Conservation (phyloP, 1,284 basidiomycete genomes). For the Cutaneotrichosporon curvatum region DNA sequence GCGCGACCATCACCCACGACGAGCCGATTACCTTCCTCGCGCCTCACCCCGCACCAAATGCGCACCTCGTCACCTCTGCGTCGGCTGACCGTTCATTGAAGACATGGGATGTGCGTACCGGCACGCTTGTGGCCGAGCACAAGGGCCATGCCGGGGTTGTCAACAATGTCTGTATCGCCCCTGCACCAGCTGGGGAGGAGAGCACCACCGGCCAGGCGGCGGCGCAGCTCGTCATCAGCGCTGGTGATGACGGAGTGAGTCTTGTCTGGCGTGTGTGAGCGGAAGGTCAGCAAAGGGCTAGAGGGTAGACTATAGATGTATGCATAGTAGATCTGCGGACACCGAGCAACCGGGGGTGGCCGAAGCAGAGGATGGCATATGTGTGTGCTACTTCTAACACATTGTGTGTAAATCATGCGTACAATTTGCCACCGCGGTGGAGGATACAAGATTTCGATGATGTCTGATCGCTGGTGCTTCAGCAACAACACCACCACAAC, state of each 20-base stretch:
- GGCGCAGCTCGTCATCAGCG: slow-evolving; percentile 60
- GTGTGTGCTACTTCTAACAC: too few relatives aligned
- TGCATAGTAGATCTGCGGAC: too few relatives aligned
- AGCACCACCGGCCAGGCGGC: slow-evolving; percentile 32
- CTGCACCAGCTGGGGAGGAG: slow-evolving; percentile 26
- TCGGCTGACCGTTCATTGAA: slow-evolving; percentile 78
- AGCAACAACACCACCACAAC: background rate
- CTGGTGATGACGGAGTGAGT: slow-evolving; percentile 76
- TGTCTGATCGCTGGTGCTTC: background rate
- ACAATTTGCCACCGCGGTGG: too few relatives aligned
- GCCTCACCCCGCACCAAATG: slow-evolving; percentile 59
- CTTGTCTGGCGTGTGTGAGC: slow-evolving; percentile 53
- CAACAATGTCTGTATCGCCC: slow-evolving; percentile 63
- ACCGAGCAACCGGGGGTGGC: too few relatives aligned
- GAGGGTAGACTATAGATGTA: slow-evolving; percentile 3
- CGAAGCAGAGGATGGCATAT: too few relatives aligned
- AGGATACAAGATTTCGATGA: background rate
- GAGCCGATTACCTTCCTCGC: slow-evolving; percentile 79
- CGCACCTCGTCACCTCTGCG: slow-evolving; percentile 69
- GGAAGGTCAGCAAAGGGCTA: background rate
- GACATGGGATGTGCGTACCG: slow-evolving; percentile 90
- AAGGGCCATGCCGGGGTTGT: slow-evolving; percentile 78
- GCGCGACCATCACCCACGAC: slow-evolving; percentile 70
- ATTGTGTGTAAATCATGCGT: too few relatives aligned
- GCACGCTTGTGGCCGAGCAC: slow-evolving; percentile 68